Evolutionary conservation across 148 eudicot genomes (phyloP), one percentile per base, ranked within the genome.

Genomic region (Agrostemma githago): DNA sequence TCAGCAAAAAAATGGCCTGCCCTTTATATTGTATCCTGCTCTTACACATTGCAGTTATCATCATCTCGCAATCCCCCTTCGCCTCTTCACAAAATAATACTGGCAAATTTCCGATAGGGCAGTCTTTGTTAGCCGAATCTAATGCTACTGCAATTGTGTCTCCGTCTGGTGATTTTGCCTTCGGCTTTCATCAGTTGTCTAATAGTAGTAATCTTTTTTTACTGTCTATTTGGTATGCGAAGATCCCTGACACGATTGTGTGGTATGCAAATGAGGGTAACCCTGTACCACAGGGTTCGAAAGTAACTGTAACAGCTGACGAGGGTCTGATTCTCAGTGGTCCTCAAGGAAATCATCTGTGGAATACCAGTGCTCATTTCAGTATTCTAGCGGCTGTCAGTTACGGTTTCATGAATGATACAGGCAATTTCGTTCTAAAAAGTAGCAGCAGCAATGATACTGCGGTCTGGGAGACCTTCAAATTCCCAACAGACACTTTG

Each of bases 171-270:
- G 88, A 89, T 71, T 89, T 89, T 60, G 84, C 87, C 42, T 86
- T 89, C 10, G 89, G 92, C 6, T 89, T 89, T 75, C 72, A 46
- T 5, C 68, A 40, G 59, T 37, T 80, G 34, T 12, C 70, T 5
- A 56, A 75, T 26, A 71, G 59, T 3, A 48, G 41, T 3, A 62
- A 79, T 54, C 81, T 68, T 56, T 89, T 74, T 78, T 75, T 85
- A 74, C 87, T 82, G 7, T 80, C 87, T 71, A 85, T 87, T 48
- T 89, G 87, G 93, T 89, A 82, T 58, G 68, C 82, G 19, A 84
- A 84, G 39, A 85, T 85, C 21, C 87, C 89, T 0, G 84, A 85
- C 16, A 87, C 88, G 40, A 76, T 83, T 19, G 82, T 84, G 8
- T 89, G 90, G 90, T 76, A 81, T 66, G 87, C 82, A 12, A 72